Evolutionary conservation across 225 moss, liverwort and hornwort genomes (phyloP), one percentile per base, ranked within the genome.

Genomic region (Anthoceros angustus): DNA sequence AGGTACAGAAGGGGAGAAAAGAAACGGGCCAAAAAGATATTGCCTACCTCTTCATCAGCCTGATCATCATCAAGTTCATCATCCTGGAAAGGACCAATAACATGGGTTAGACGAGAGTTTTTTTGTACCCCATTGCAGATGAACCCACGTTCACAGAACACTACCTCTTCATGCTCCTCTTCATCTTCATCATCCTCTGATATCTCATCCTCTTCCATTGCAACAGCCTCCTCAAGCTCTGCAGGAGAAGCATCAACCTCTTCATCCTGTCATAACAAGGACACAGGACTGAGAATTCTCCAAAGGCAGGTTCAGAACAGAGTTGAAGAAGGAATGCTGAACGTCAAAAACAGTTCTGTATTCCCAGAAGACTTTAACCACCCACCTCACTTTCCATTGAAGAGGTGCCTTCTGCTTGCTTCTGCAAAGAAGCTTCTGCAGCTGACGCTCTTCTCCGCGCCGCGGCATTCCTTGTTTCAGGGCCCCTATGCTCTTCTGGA

Each of bases 401-500:
- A 25, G 68, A 69, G 64, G 80, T 80, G 71, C 82, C 87, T 14
- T 73, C 77, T 32, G 71, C 71, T 71, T 75, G 77, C 72, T 84
- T 84, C 7, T 67, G 74, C 70, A 82, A 78, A 62, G 89, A 84
- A 25, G 76, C 87, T 70, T 84, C 87, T 4, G 78, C 83, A 15
- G 87, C 91, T 70, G 91, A 84, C 46, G 98, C 98, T 66, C 87
- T 88, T 69, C 92, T 84, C 48, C 98, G 83, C 63, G 92, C 92
- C 62, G 98, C 98, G 71, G 98, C 98, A 74, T 98, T 98, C 24
- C 98, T 86, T 67, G 98, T 98, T 79, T 98, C 98, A 12, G 98
- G 98, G 62, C 98, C 98, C 64, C 80, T 75, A 66, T 74, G 77
- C 65, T 98, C 98, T 62, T 89, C 98, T 40, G 77, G 64, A n/a